These are phyloP conservation scores for Calonectria pseudoreteaudii DNA, from an alignment of 2,329 filamentous ascomycete species.

Conservation along the genomic window DNA sequence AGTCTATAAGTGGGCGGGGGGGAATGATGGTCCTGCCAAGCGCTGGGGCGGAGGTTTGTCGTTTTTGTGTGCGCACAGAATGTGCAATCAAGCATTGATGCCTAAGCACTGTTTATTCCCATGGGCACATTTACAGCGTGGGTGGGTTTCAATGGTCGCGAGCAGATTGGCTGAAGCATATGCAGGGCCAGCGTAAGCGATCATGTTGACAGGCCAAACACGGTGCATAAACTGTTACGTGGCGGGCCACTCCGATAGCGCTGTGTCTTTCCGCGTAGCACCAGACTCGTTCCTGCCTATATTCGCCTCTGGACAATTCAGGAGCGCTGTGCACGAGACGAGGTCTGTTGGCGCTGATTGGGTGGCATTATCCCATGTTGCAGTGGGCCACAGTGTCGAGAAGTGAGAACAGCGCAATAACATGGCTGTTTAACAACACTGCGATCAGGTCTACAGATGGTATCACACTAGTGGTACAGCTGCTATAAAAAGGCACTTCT, in stretches of 20 bases:
- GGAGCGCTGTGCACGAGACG: background rate
- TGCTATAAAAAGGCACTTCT: too few species aligned
- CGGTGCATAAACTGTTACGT: background rate
- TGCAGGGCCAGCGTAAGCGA: background rate
- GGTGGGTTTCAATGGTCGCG: background rate
- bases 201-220: background rate
- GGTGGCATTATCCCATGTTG: background rate
- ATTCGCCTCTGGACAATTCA: background rate
- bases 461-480: background rate
- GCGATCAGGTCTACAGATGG: background rate
- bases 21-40: background rate
- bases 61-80: slow-evolving; percentile 1
- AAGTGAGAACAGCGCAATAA: background rate
- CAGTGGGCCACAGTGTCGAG: too few species aligned
- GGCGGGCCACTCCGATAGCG: background rate
- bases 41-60: background rate
- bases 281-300: background rate
- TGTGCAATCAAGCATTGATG: background rate
- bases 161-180: background rate
- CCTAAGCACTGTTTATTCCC: background rate
- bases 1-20: background rate
- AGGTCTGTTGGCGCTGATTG: background rate
- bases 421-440: background rate
- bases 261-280: background rate
- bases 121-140: background rate